Percentiles rank a stretch among this genome's conserved stretches.
Evolutionary conservation across 208 protist species (phyloP).

Genomic region (Wallacemonas sp.): DNA sequence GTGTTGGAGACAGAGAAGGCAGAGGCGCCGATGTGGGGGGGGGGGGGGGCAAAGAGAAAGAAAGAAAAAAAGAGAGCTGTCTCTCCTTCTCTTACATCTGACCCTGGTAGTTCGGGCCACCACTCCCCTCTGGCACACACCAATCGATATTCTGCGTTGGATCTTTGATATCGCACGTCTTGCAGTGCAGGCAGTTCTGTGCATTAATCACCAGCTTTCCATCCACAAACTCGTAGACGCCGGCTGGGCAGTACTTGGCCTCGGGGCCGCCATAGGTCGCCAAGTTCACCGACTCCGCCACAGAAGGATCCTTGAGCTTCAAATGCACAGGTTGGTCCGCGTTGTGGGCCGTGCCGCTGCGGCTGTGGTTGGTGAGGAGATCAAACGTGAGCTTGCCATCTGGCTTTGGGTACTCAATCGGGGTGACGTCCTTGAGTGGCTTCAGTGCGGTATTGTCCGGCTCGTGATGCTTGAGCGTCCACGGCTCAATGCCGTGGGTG

Average conservation of each 20-base stretch:
- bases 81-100: slow-evolving; percentile 63
- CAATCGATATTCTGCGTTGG: slow-evolving; percentile 98
- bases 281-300: slow-evolving; percentile 88
- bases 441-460: slow-evolving; percentile 77
- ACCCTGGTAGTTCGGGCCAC: slow-evolving; percentile 82
- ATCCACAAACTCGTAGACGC: slow-evolving; percentile 95
- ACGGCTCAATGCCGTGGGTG: slow-evolving; percentile 84
- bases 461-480: slow-evolving; percentile 84
- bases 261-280: slow-evolving; percentile 92
- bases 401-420: slow-evolving; percentile 97
- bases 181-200: slow-evolving; percentile 99
- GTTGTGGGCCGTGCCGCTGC: slow-evolving; percentile 96
- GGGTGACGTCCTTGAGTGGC: slow-evolving; percentile 66
- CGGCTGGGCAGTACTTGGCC: slow-evolving; percentile 95
- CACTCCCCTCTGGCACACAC: slow-evolving; percentile 93
- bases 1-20: too few relatives aligned
- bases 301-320: slow-evolving; percentile 60
- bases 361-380: slow-evolving; percentile 94
- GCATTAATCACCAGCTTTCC: slow-evolving; percentile 96
- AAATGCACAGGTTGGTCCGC: slow-evolving; percentile 96
- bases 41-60: not conserved
- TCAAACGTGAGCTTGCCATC: slow-evolving; percentile 97
- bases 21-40: not conserved
- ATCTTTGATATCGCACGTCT: slow-evolving; percentile 99
- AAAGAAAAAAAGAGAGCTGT: slow-evolving; percentile 6